phyloP scores from a whole-genome alignment of 345 rosid species.

The Corchorus capsularis region DNA sequence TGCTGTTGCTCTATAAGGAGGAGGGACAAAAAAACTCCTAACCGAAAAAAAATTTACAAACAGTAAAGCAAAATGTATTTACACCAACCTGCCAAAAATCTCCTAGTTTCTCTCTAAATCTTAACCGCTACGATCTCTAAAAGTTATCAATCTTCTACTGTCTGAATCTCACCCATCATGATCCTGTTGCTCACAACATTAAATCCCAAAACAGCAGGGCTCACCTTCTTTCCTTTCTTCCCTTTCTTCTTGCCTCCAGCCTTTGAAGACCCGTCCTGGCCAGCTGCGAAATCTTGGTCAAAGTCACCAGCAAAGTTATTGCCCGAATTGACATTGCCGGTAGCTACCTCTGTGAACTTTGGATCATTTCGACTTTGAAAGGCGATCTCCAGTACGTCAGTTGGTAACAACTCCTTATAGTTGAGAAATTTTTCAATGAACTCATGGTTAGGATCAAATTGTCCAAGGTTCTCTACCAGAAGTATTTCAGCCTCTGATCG shows the following conservation, averaged over 20 bases:
- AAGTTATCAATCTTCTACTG: slow-evolving; percentile 60
- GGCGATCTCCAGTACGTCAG: slow-evolving; percentile 90
- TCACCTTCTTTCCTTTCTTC: slow-evolving; percentile 91
- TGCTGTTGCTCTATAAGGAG: slow-evolving; percentile 27
- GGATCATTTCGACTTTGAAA: slow-evolving; percentile 56
- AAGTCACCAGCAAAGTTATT: slow-evolving; percentile 24
- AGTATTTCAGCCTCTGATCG: slow-evolving; percentile 89
- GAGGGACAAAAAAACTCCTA: slow-evolving; percentile 29
- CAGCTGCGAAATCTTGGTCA: slow-evolving; percentile 18
- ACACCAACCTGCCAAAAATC: slow-evolving; percentile 23
- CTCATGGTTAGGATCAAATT: slow-evolving; percentile 67
- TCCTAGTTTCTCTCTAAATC: background rate
- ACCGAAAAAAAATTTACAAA: slow-evolving; percentile 33
- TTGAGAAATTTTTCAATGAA: slow-evolving; percentile 93
- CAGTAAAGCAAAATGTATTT: slow-evolving; percentile 43
- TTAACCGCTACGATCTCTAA: background rate
- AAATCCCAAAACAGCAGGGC: slow-evolving; percentile 77
- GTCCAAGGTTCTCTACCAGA: slow-evolving; percentile 72
- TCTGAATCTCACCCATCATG: slow-evolving; percentile 98
- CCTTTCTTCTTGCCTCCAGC: slow-evolving; percentile 81
- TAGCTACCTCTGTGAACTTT: slow-evolving; percentile 41
- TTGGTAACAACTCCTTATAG: slow-evolving; percentile 79
- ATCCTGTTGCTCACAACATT: slow-evolving; percentile 96
- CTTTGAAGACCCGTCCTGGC: slow-evolving; percentile 52
- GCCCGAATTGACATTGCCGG: slow-evolving; percentile 45